A percentile compares a stretch with the other conserved stretches of the same genome.
phyloP scores from a whole-genome alignment of 305 asterid species.

The Plantago coronopus region DNA sequence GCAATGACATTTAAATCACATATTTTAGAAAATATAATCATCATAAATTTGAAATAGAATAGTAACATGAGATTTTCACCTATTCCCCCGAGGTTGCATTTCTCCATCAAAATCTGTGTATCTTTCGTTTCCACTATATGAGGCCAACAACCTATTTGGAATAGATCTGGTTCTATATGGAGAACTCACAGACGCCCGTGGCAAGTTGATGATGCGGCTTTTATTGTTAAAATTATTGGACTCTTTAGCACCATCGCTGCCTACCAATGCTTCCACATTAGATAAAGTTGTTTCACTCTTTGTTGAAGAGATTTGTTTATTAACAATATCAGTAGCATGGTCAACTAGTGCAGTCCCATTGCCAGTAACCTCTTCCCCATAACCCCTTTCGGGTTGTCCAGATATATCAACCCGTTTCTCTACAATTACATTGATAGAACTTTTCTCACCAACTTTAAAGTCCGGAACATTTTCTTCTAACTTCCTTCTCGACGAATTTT shows the following conservation, averaged over 20 bases:
- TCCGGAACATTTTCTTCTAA: slow-evolving; percentile 31
- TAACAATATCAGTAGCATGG: slow-evolving; percentile 33
- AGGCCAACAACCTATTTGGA: slow-evolving; percentile 37
- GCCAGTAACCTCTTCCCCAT: slow-evolving; percentile 29
- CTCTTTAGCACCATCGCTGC: slow-evolving; percentile 40
- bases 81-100: slow-evolving; percentile 46
- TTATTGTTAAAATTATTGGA: slow-evolving; percentile 40
- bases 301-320: slow-evolving; percentile 30
- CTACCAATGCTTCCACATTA: slow-evolving; percentile 40
- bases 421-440: slow-evolving; percentile 24
- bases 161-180: slow-evolving; percentile 45
- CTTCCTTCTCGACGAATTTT: slow-evolving; percentile 25
- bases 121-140: slow-evolving; percentile 62
- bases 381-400: slow-evolving; percentile 26
- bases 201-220: slow-evolving; percentile 72
- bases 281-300: slow-evolving; percentile 35
- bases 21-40: slow-evolving; percentile 6
- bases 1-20: slow-evolving; percentile 19
- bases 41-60: background rate
- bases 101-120: slow-evolving; percentile 51
- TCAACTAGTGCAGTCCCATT: slow-evolving; percentile 31
- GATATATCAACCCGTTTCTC: slow-evolving; percentile 30
- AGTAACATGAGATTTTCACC: slow-evolving; percentile 40
- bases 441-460: slow-evolving; percentile 31
- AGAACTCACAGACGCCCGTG: slow-evolving; percentile 48